phyloP scores from a whole-genome alignment of 1,284 basidiomycete species.

The Ganoderma multipileum region DNA sequence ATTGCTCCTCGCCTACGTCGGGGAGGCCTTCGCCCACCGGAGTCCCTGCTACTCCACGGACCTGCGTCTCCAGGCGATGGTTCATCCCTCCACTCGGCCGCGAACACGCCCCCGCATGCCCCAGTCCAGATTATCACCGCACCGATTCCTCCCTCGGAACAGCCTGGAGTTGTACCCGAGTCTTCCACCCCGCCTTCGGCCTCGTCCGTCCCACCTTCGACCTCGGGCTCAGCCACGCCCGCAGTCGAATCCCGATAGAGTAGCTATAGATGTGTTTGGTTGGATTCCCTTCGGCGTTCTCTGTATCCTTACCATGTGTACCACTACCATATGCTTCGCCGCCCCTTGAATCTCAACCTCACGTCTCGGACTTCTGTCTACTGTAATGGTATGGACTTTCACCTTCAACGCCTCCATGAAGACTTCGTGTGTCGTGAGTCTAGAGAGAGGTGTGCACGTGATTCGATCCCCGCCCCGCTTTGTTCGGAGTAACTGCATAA shows the following conservation, averaged over 20 bases:
- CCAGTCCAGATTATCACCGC: neutral
- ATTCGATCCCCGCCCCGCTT: neutral
- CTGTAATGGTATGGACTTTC: neutral
- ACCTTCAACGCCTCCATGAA: no score
- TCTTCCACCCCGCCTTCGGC: neutral
- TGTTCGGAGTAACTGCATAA: neutral
- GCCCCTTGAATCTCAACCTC: neutral
- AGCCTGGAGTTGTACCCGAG: neutral
- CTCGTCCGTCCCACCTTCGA: constrained; percentile 3
- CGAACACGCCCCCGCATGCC: neutral
- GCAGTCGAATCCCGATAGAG: constrained; percentile 16
- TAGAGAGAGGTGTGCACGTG: neutral
- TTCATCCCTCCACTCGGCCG: neutral
- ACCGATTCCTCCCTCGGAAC: neutral
- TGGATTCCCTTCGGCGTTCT: constrained; percentile 10
- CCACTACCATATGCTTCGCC: constrained; percentile 3
- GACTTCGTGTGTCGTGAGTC: neutral
- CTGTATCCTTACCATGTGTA: constrained; percentile 11
- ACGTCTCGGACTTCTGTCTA: neutral
- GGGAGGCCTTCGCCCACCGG: constrained; percentile 64
- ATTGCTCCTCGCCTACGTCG: constrained; percentile 59
- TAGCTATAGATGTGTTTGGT: neutral
- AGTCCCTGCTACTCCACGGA: constrained; percentile 49
- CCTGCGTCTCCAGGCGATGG: constrained; percentile 1
- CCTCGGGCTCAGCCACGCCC: constrained; percentile 5